Conservation (phyloP, 192 early-diverging fungal species). For the Linnemannia elongata region DNA sequence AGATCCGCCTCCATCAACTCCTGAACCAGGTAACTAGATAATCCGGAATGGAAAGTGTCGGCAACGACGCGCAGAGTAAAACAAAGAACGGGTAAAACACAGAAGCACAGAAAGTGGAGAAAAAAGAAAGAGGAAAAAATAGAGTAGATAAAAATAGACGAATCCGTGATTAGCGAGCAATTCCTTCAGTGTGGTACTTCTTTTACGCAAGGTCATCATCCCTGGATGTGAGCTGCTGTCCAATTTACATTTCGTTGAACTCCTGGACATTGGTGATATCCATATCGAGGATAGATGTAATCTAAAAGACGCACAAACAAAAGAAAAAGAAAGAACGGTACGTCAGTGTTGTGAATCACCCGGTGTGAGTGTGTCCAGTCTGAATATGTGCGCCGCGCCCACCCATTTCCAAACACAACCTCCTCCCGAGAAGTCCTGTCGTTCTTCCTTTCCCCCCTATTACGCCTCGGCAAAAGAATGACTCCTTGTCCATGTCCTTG, state of each 20-base stretch:
- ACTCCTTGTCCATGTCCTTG: background rate
- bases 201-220: background rate
- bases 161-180: slow-evolving; percentile 1
- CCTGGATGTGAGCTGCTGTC: background rate
- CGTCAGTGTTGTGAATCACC: slow-evolving; percentile 13
- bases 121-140: slow-evolving; percentile 17
- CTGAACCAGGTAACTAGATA: slow-evolving; percentile 86
- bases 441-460: background rate
- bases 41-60: background rate
- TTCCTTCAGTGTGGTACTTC: background rate
- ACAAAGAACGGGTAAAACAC: slow-evolving; percentile 6
- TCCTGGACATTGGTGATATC: slow-evolving; percentile 88
- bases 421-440: background rate
- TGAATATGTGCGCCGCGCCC: background rate
- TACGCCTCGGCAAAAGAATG: background rate
- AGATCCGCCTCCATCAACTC: slow-evolving; percentile 99
- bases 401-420: background rate
- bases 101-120: background rate
- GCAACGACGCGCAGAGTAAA: background rate
- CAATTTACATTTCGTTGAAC: slow-evolving; percentile 89
- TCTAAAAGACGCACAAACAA: slow-evolving; percentile 61
- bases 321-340: background rate
- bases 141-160: slow-evolving; percentile 23
- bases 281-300: slow-evolving; percentile 89
- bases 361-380: background rate